These are phyloP conservation scores for Carex myosuroides DNA, from an alignment of 176 grass and related monocot species.

Conservation along the genomic window DNA sequence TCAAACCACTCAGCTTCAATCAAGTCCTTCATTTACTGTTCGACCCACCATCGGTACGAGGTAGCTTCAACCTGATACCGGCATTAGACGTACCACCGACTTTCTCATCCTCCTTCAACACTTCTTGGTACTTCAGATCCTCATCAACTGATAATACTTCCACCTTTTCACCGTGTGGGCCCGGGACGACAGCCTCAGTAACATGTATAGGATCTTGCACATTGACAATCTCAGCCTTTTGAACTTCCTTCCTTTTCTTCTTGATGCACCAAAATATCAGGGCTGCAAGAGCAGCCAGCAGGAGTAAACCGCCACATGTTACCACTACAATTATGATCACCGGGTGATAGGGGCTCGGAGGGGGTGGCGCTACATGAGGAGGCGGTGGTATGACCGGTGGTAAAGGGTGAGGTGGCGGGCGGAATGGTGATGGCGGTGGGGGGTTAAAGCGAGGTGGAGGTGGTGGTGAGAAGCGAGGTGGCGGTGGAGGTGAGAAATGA, in stretches of 20 bases:
- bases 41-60: background rate
- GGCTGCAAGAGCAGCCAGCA: slow-evolving; percentile 53
- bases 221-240: slow-evolving; percentile 39
- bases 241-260: slow-evolving; percentile 35
- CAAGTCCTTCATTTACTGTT: background rate
- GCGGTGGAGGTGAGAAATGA: background rate
- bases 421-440: slow-evolving; percentile 21
- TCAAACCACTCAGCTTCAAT: background rate
- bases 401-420: slow-evolving; percentile 19
- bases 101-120: slow-evolving; percentile 32
- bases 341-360: slow-evolving; percentile 33
- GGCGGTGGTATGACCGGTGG: slow-evolving; percentile 27
- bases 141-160: slow-evolving; percentile 43
- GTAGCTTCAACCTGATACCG: background rate
- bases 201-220: slow-evolving; percentile 51
- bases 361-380: slow-evolving; percentile 21
- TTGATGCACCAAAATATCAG: slow-evolving; percentile 59
- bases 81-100: background rate
- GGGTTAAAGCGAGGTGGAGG: slow-evolving; percentile 26
- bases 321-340: slow-evolving; percentile 72
- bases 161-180: slow-evolving; percentile 25
- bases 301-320: slow-evolving; percentile 46
- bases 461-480: background rate
- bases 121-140: slow-evolving; percentile 54
- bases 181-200: slow-evolving; percentile 30